Evolutionary conservation across 2,329 filamentous ascomycete genomes (phyloP), one percentile per base, ranked within the genome.

Genomic region (Truncatella angustata): DNA sequence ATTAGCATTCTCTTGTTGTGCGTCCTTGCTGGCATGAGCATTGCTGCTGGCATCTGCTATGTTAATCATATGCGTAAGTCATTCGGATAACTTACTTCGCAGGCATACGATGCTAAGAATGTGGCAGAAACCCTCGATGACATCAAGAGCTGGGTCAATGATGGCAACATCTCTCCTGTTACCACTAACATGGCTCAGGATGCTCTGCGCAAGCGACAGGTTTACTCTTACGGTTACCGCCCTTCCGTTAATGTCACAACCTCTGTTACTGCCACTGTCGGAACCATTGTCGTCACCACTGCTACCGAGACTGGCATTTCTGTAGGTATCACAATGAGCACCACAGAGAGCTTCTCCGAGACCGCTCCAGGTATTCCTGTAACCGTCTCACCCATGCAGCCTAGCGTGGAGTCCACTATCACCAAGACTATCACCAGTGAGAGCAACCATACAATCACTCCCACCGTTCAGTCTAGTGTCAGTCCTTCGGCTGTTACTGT

Each of bases 51-150:
- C 32, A 24, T 51, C 39, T 51, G 49, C 39, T 51, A 44, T 7
- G 10, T 35, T 20, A 36, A 51, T 18, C 49, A 51, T 23, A 36
- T 50, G 47, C 35, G 47, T 50, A 42, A 50, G 47, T 50, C 11
- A 9, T 28, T 32, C 7, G 28, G 7, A 9, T 14, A 2, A 32
- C n/a, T n/a, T n/a, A 32, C 14, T 9, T 32, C 7, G 28, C 28
- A 32, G 7, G 7, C 28, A 32, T 32, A 14, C 28, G 28, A 32
- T 32, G 28, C 7, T 2, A 9, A 14, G 14, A 7, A 32, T 2
- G 7, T 9, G 6, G 6, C 26, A 50, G 47, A 34, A n/a, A 42
- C 47, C 14, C 11, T 50, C 20, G 36, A 50, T 24, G 16, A 50
- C 23, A 30, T 50, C 14, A 23, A 20, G 11, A n/a, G 20, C 47